Conservation (phyloP, 805 yeast genomes). For the Pichia membranifaciens region DNA sequence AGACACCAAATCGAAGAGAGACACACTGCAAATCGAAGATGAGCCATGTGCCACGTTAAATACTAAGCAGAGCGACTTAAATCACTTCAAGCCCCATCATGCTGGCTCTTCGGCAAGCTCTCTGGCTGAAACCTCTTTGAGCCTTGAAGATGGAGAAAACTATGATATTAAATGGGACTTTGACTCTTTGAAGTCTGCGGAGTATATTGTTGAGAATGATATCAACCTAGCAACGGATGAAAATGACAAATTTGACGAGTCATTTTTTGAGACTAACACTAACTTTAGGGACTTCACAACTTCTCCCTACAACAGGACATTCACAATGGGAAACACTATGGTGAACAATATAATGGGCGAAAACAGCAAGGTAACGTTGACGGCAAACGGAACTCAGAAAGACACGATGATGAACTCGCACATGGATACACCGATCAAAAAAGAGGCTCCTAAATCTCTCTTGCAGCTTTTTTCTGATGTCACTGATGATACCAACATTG, state of each 20-base stretch:
- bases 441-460: slow-evolving; percentile 68
- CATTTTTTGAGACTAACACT: slow-evolving; percentile 8
- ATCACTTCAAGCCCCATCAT: slow-evolving; percentile 17
- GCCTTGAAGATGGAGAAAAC: slow-evolving; percentile 30
- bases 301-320: slow-evolving; percentile 15
- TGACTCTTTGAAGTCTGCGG: slow-evolving; percentile 70
- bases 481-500: slow-evolving; percentile 20
- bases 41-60: slow-evolving; percentile 32
- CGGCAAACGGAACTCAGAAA: slow-evolving; percentile 14
- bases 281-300: slow-evolving; percentile 7
- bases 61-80: slow-evolving; percentile 33
- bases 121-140: slow-evolving; percentile 1
- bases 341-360: slow-evolving; percentile 6
- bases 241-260: slow-evolving; percentile 15
- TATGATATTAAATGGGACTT: slow-evolving; percentile 74
- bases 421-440: slow-evolving; percentile 23
- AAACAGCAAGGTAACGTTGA: slow-evolving; percentile 6
- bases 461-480: slow-evolving; percentile 57
- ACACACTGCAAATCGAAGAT: slow-evolving; percentile 21
- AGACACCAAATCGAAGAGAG: slow-evolving; percentile 43
- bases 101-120: not conserved
- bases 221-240: slow-evolving; percentile 34
- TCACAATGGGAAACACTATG: slow-evolving; percentile 18
- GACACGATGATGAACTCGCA: slow-evolving; percentile 15
- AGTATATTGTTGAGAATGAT: slow-evolving; percentile 67